These are phyloP conservation scores for Sporothrix pseudoabietina DNA, from an alignment of 2,329 filamentous ascomycete genomes.

Conservation along the genomic window DNA sequence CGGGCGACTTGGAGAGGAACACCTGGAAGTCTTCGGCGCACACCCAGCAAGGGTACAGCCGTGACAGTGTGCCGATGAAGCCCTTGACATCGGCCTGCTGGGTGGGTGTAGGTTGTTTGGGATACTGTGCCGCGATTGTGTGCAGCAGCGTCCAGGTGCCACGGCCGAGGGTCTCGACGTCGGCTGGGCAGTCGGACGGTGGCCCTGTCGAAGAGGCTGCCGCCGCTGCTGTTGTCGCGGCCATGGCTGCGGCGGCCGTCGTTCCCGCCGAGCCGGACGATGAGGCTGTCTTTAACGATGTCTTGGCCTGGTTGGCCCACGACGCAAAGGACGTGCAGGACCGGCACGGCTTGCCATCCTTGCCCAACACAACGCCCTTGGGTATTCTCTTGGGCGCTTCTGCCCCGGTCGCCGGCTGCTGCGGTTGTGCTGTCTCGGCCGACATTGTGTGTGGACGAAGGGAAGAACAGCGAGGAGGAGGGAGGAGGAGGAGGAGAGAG, in stretches of 20 bases:
- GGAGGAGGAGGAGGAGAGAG: not conserved
- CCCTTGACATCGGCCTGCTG: slow-evolving; percentile 75
- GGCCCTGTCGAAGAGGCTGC: slow-evolving; percentile 41
- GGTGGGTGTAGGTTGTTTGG: slow-evolving; percentile 63
- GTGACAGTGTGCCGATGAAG: slow-evolving; percentile 80
- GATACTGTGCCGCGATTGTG: slow-evolving; percentile 86
- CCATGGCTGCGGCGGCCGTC: slow-evolving; percentile 36
- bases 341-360: slow-evolving; percentile 84
- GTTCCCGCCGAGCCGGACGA: slow-evolving; percentile 40
- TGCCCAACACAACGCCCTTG: slow-evolving; percentile 73
- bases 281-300: slow-evolving; percentile 44
- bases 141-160: slow-evolving; percentile 93
- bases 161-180: slow-evolving; percentile 84
- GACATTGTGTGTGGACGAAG: slow-evolving; percentile 22
- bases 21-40: slow-evolving; percentile 88
- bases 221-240: slow-evolving; percentile 40
- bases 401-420: slow-evolving; percentile 35
- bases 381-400: slow-evolving; percentile 58
- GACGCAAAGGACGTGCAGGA: slow-evolving; percentile 69
- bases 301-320: slow-evolving; percentile 58
- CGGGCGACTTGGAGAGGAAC: slow-evolving; percentile 75
- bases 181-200: slow-evolving; percentile 77
- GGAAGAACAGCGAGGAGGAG: not conserved
- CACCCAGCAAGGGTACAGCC: slow-evolving; percentile 91
- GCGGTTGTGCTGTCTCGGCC: slow-evolving; percentile 43